phyloP scores from a whole-genome alignment of 2,329 filamentous ascomycete genomes.

The Berkeleyomyces basicola region DNA sequence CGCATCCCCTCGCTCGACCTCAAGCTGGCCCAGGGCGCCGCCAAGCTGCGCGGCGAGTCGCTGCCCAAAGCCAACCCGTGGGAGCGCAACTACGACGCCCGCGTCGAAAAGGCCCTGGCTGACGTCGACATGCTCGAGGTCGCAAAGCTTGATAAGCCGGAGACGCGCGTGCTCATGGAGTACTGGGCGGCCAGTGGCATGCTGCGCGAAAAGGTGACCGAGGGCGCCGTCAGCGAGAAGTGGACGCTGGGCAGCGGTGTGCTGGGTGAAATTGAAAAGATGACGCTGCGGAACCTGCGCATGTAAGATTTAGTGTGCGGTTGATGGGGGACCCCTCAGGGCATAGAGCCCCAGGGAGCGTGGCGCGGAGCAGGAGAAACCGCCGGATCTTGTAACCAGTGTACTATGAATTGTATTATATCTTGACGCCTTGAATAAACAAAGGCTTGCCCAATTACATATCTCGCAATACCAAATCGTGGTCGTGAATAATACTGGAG shows the following conservation, averaged over 20 bases:
- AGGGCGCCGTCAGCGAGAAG: constrained; percentile 57
- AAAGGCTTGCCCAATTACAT: background rate
- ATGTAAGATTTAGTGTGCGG: constrained; percentile 20
- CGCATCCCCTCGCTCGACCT: constrained; percentile 50
- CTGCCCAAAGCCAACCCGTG: constrained; percentile 34
- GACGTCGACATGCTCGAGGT: constrained; percentile 39
- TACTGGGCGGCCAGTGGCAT: constrained; percentile 85
- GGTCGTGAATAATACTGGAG: background rate
- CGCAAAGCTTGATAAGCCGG: constrained; percentile 52
- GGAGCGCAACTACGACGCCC: constrained; percentile 38
- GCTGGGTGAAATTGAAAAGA: constrained; percentile 71
- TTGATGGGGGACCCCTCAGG: background rate
- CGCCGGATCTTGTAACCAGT: background rate
- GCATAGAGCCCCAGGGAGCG: background rate
- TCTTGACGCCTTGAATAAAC: background rate
- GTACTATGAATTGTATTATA: constrained; percentile 12
- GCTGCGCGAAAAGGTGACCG: constrained; percentile 51
- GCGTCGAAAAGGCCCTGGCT: constrained; percentile 36
- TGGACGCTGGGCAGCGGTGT: constrained; percentile 71
- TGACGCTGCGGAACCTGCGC: constrained; percentile 33
- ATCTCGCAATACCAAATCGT: background rate
- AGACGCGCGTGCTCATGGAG: constrained; percentile 70
- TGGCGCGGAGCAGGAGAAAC: background rate
- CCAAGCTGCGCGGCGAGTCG: constrained; percentile 23
- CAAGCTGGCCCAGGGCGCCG: constrained; percentile 41